phyloP scores from a whole-genome alignment of 2,329 filamentous ascomycete species.

The Hypoxylon sp. region DNA sequence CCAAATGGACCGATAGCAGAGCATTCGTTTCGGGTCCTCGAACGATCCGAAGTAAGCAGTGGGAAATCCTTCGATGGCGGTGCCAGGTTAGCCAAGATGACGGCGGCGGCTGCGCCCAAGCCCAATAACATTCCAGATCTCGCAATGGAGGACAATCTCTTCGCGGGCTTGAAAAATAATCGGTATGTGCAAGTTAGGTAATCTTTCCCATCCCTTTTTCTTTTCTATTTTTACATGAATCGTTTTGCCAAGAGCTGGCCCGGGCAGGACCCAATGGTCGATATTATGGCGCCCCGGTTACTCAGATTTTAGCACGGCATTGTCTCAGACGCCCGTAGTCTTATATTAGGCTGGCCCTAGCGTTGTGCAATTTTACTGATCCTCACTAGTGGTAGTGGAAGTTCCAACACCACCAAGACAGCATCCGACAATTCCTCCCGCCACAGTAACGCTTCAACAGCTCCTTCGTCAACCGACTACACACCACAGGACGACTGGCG shows the following conservation, averaged over 20 bases:
- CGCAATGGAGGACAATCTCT: constrained; percentile 68
- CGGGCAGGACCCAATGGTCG: constrained; percentile 24
- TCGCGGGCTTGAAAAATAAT: constrained; percentile 69
- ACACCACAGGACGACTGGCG: constrained; percentile 60
- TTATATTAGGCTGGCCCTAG: constrained; percentile 48
- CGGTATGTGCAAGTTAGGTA: constrained; percentile 63
- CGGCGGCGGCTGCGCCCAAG: constrained; percentile 58
- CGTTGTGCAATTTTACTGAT: constrained; percentile 58
- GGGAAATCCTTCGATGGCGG: constrained; percentile 68
- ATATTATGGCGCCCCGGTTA: constrained; percentile 30
- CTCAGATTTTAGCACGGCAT: constrained; percentile 39
- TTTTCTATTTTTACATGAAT: constrained; percentile 34
- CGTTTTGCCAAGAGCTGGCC: constrained; percentile 31
- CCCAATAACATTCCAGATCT: constrained; percentile 58
- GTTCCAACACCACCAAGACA: constrained; percentile 73
- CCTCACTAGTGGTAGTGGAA: constrained; percentile 67
- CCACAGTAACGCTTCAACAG: constrained; percentile 73
- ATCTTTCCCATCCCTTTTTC: constrained; percentile 31
- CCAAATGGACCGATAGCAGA: constrained; percentile 66
- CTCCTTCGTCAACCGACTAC: constrained; percentile 69
- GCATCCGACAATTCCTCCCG: constrained; percentile 73
- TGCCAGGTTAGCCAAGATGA: constrained; percentile 60
- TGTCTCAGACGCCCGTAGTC: constrained; percentile 46
- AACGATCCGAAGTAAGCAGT: constrained; percentile 63
- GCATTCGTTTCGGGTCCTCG: constrained; percentile 72